Evolutionary conservation across 2,329 filamentous ascomycete genomes (phyloP), one percentile per base, ranked within the genome.

Genomic region (Diaporthe ilicicola): DNA sequence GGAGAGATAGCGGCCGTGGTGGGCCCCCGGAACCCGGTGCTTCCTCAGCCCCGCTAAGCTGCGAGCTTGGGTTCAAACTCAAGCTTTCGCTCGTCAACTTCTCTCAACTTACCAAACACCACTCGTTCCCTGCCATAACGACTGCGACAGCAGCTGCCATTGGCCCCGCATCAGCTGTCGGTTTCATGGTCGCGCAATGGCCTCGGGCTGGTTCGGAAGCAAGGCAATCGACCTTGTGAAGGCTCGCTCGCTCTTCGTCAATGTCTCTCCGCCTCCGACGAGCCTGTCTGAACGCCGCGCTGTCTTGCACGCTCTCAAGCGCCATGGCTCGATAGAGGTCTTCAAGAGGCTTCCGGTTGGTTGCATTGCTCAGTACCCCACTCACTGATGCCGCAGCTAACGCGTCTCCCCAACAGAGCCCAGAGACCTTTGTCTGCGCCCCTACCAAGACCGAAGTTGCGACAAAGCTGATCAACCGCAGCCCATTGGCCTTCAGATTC

Each of bases 281-380:
- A 86, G 74, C 56, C 85, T 90, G 74, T 81, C 83, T 37, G 87
- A 90, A 78, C 85, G 88, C 8, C 86, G 87, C 29, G 87, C 87
- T 9, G 82, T 90, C 24, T 79, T 90, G 42, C 84, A 85, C 53
- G 82, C 84, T 34, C 79, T 90, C 27, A 83, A 88, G 78, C 81
- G 82, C 68, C 80, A 85, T 74, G 85, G 84, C 69, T 78, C 81
- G 2, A 82, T 89, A 54, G 85, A 89, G 50, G 80, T 85, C 44
- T 90, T 90, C 77, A 86, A 84, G 79, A 84, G 82, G 77, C 78
- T 85, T 44, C 78, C 82, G 55, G 83, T 83, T 74, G 61, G 78
- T 75, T 17, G 29, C 7, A 39, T 29, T 17, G 3, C 54, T 24
- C 10, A 19, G 10, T 2, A 6, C 10, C 62, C 39, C 19, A 50